Base-by-base conservation (phyloP, 495 filamentous ascomycete genomes). In the Xylaria palmicola region DNA sequence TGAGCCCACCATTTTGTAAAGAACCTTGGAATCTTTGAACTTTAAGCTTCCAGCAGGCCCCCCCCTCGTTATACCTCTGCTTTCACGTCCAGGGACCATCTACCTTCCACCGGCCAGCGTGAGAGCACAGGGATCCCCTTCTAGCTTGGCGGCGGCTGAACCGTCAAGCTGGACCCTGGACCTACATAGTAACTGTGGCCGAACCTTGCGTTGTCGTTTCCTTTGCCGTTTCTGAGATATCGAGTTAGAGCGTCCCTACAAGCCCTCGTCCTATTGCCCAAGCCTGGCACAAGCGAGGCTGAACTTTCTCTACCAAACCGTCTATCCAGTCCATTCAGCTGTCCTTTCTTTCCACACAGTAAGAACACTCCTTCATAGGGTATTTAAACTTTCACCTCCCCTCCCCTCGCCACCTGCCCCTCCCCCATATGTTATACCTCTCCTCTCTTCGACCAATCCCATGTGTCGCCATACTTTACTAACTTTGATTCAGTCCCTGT, bases 251-350 rank as follows among this genome's bases (percentile, higher is more conserved):
- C n/a, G n/a, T n/a, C n/a, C n/a, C n/a, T n/a, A n/a, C n/a, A n/a
- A n/a, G n/a, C n/a, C 37, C 44, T 20, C 30, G 17, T 32, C 29
- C 20, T 15, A 13, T 39, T 49, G 9, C 43, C 7, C 4, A 36
- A 29, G n/a, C 29, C 49, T 59, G 43, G 43, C 30, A 30, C 30
- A 43, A 49, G 30, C 40, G 56, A 48, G 56, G 56, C 56, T 59
- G 43, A 17, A 49, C 47, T 34, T n/a, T 24, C 47, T 6, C 4
- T 6, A 6, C 5, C 6, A 40, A 4, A n/a, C n/a, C n/a, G n/a
- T n/a, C n/a, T n/a, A n/a, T n/a, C n/a, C n/a, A n/a, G n/a, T n/a
- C n/a, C n/a, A n/a, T n/a, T n/a, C n/a, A n/a, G n/a, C n/a, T n/a
- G n/a, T n/a, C n/a, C n/a, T n/a, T n/a, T n/a, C n/a, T n/a, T n/a